Evolutionary conservation across 805 yeast genomes (phyloP).

Genomic region (Tetrapisispora phaffii): DNA sequence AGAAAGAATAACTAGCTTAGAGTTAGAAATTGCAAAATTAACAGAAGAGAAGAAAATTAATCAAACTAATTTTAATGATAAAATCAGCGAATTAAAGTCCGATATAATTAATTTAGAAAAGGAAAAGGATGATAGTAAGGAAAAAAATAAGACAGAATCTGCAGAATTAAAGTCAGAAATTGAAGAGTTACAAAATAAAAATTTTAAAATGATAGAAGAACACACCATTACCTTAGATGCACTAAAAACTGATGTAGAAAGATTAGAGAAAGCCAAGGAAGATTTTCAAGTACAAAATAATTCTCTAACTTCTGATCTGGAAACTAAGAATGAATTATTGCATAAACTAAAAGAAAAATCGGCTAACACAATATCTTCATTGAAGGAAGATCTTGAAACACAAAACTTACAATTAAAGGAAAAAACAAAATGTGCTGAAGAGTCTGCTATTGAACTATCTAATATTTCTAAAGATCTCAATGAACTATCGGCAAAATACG

Average conservation of each 20-base stretch:
- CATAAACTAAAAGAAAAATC: neutral
- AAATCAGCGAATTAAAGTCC: slow-evolving; percentile 4
- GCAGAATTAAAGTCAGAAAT: neutral
- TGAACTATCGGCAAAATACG: neutral
- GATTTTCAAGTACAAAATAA: neutral
- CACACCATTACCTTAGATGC: neutral
- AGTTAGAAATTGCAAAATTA: neutral
- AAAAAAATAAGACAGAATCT: neutral
- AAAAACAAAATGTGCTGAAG: neutral
- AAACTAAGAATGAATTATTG: neutral
- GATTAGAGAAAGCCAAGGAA: neutral
- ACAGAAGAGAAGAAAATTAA: neutral
- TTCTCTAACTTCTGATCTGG: neutral
- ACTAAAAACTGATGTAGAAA: neutral
- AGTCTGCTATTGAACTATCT: neutral
- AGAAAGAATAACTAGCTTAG: neutral
- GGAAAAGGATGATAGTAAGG: neutral
- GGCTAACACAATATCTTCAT: neutral
- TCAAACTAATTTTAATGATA: neutral
- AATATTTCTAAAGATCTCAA: neutral
- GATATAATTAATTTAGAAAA: neutral
- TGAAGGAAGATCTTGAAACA: neutral
- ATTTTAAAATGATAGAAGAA: neutral
- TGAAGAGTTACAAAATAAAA: neutral
- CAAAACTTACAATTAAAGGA: neutral